Evolutionary conservation across 495 filamentous ascomycete species (phyloP).

Genomic region (Gamarada debralockiae): DNA sequence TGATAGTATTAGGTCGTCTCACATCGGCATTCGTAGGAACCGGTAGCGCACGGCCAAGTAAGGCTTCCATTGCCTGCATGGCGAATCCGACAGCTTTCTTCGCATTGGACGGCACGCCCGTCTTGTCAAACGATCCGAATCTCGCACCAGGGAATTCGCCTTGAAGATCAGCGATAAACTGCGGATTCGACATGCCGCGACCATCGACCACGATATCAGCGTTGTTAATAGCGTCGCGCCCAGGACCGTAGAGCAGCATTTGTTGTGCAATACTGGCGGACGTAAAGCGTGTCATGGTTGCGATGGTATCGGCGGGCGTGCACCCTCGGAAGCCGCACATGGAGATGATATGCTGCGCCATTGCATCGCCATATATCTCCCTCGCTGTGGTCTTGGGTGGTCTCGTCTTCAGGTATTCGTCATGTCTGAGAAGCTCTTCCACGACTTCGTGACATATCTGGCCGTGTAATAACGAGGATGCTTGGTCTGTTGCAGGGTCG

Average conservation of each 20-base stretch:
- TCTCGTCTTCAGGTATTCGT: constrained; percentile 18
- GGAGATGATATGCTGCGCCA: constrained; percentile 18
- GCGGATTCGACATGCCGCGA: constrained; percentile 24
- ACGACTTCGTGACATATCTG: constrained; percentile 25
- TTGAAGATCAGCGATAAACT: constrained; percentile 23
- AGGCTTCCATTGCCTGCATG: constrained; percentile 28
- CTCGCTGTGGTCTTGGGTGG: constrained; percentile 27
- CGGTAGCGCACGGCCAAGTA: constrained; percentile 24
- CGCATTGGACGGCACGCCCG: constrained; percentile 24
- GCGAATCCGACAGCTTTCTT: constrained; percentile 28
- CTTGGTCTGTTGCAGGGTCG: constrained; percentile 22
- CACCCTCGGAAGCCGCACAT: constrained; percentile 22
- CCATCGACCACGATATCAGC: constrained; percentile 26
- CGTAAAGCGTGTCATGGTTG: constrained; percentile 25
- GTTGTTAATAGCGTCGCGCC: constrained; percentile 24
- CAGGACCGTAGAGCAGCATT: constrained; percentile 24
- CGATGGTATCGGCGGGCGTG: constrained; percentile 22
- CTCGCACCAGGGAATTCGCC: constrained; percentile 20
- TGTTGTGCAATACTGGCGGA: constrained; percentile 26
- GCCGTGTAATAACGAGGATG: constrained; percentile 14
- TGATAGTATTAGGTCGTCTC: constrained; percentile 26
- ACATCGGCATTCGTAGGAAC: constrained; percentile 27
- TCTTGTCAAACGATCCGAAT: constrained; percentile 23
- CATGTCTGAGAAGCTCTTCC: constrained; percentile 17
- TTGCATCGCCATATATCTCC: constrained; percentile 25